Evolutionary conservation across 192 early-diverging fungal genomes (phyloP), one percentile per base, ranked within the genome.

Genomic region (Rhizophagus prolifer): DNA sequence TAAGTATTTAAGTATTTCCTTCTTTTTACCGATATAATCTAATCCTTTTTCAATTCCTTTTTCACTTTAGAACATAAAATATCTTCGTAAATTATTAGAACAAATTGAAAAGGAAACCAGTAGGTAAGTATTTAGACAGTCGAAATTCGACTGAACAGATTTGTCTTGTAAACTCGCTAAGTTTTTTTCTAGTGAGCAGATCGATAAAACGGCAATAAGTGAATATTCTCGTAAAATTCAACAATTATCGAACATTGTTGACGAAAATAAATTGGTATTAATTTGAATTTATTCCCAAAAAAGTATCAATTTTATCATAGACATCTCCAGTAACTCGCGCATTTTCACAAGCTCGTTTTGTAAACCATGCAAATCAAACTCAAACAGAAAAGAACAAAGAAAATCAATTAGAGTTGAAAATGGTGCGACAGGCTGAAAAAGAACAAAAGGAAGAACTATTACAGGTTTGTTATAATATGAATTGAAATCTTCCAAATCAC

Each of bases 321-420:
- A 61, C 30, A 54, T 76, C 75, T n/a, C 75, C 75, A 31, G 50
- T 76, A 9, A 58, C 23, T 76, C 75, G 75, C 23, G 25, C 63
- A 13, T 65, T 58, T 63, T 76, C 75, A 47, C 75, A 76, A 38
- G 75, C 75, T 1, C 63, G 75, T 58, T 67, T 76, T 23, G 36
- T 63, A n/a, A 76, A 67, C 34, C 59, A 76, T 36, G 64, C 75
- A 7, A 19, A 76, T 38, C 75, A 76, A 68, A 36, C 75, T 31
- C 75, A 76, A 41, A 26, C 54, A 16, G 75, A 76, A 38, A 76
- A 76, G 41, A 76, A 76, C 36, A 67, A 67, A 59, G 75, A 76
- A 34, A 67, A 67, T 76, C 54, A 67, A 46, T 66, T 76, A 23
- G 75, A 76, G 10, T 26, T 76, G 28, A 76, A 66, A 58, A 64